Evolutionary conservation across 225 moss, liverwort and hornwort species (phyloP).

Genomic region (Bryum argenteum): DNA sequence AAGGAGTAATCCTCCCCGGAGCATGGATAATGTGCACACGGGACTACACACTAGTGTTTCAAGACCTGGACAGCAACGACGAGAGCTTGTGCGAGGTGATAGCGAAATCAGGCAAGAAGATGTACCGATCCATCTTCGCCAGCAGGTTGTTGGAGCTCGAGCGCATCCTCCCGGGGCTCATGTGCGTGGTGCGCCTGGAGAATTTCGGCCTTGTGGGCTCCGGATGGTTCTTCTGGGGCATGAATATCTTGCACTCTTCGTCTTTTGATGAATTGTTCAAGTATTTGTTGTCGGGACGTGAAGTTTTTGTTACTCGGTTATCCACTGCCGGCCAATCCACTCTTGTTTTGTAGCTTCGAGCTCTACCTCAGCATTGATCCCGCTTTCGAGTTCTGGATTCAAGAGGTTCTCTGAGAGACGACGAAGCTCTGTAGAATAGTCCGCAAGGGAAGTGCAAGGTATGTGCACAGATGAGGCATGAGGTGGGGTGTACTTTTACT

Average conservation of each 20-base stretch:
- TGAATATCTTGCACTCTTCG: slow-evolving; percentile 50
- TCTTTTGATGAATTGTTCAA: slow-evolving; percentile 60
- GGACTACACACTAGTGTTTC: slow-evolving; percentile 48
- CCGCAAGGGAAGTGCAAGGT: too few relatives aligned
- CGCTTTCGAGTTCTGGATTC: too few relatives aligned
- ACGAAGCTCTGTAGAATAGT: too few relatives aligned
- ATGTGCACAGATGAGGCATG: too few relatives aligned
- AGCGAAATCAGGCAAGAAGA: slow-evolving; percentile 45
- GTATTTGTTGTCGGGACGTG: slow-evolving; percentile 47
- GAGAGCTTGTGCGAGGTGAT: slow-evolving; percentile 60
- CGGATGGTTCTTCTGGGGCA: slow-evolving; percentile 56
- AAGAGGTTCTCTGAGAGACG: too few relatives aligned
- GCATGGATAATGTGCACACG: slow-evolving; percentile 59
- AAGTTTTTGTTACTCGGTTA: slow-evolving; percentile 45
- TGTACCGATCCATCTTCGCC: slow-evolving; percentile 54
- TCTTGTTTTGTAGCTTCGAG: slow-evolving; percentile 37
- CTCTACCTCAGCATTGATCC: neutral
- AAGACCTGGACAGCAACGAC: slow-evolving; percentile 38
- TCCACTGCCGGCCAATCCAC: slow-evolving; percentile 38
- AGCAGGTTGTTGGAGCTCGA: slow-evolving; percentile 48
- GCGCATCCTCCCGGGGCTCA: slow-evolving; percentile 45
- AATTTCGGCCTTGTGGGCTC: slow-evolving; percentile 54
- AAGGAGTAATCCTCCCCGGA: slow-evolving; percentile 50
- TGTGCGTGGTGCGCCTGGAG: slow-evolving; percentile 48
- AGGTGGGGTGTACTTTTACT: too few relatives aligned